Evolutionary conservation across 2,329 filamentous ascomycete species (phyloP).

Genomic region (Pseudocercospora fijiensis): DNA sequence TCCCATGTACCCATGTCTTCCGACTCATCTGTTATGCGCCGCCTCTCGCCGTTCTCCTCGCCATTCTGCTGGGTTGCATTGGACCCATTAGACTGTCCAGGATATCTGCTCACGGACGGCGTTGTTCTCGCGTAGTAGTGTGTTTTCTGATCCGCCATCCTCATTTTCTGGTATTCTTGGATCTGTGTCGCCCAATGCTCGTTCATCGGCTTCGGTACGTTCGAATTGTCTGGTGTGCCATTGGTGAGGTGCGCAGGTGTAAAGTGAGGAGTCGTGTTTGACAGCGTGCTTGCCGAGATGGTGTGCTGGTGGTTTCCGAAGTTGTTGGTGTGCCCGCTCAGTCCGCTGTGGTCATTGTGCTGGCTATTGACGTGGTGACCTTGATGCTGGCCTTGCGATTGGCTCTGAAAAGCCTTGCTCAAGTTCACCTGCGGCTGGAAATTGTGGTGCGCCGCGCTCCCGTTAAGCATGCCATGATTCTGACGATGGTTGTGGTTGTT

Average conservation of each 20-base stretch:
- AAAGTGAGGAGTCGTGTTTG: constrained; percentile 64
- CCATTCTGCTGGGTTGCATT: constrained; percentile 43
- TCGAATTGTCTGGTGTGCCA: constrained; percentile 53
- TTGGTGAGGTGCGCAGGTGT: constrained; percentile 60
- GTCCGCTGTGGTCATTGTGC: constrained; percentile 49
- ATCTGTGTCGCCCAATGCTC: constrained; percentile 88
- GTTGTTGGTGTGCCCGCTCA: constrained; percentile 57
- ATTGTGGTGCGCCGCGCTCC: constrained; percentile 60
- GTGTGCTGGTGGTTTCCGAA: constrained; percentile 62
- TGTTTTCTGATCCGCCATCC: constrained; percentile 42
- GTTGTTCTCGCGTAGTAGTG: constrained; percentile 74
- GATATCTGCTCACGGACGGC: constrained; percentile 31
- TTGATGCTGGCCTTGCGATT: constrained; percentile 49
- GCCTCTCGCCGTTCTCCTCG: constrained; percentile 60
- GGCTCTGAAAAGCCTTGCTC: constrained; percentile 68
- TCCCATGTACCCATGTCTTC: constrained; percentile 71
- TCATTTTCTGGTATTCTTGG: constrained; percentile 46
- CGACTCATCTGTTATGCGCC: constrained; percentile 57
- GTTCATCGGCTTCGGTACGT: constrained; percentile 57
- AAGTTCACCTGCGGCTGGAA: constrained; percentile 58
- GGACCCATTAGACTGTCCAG: constrained; percentile 17
- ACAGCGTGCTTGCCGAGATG: constrained; percentile 60
- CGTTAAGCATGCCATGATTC: constrained; percentile 75
- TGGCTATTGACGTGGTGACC: constrained; percentile 44
- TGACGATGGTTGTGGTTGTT: constrained; percentile 64